Conservation (phyloP, 495 filamentous ascomycete genomes). For the Aspergillus asperescens region DNA sequence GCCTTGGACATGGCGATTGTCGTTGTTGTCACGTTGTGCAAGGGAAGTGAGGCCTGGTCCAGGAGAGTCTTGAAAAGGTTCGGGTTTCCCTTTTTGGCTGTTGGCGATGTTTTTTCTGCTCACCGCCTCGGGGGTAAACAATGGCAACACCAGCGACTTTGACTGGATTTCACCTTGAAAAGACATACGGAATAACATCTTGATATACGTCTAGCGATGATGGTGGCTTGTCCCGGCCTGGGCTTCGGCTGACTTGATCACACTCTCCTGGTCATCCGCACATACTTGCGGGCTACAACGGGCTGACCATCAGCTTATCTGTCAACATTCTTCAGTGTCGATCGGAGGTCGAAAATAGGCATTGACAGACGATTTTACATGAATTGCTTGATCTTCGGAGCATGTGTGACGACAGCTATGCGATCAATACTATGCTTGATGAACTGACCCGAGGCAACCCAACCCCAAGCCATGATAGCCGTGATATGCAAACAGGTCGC, state of each 20-base stretch:
- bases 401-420: no score
- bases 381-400: no score
- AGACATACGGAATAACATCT: neutral
- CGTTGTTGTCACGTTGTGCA: neutral
- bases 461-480: no score
- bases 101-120: neutral
- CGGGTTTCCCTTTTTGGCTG: neutral
- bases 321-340: no score
- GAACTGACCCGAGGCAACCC: no score
- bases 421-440: no score
- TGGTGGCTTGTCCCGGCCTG: neutral
- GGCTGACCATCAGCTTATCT: no score
- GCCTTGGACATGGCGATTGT: conserved; percentile 65
- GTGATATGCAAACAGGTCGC: no score
- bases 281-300: no score
- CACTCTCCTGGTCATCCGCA: neutral
- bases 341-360: no score
- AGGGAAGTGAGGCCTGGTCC: neutral
- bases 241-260: neutral
- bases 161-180: neutral
- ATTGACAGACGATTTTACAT: no score
- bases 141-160: neutral
- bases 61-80: neutral
- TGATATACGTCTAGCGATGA: neutral
- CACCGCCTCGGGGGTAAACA: neutral